Evolutionary conservation across 73 alveolate genomes (phyloP).

Genomic region (Paramecium biaurelia): DNA sequence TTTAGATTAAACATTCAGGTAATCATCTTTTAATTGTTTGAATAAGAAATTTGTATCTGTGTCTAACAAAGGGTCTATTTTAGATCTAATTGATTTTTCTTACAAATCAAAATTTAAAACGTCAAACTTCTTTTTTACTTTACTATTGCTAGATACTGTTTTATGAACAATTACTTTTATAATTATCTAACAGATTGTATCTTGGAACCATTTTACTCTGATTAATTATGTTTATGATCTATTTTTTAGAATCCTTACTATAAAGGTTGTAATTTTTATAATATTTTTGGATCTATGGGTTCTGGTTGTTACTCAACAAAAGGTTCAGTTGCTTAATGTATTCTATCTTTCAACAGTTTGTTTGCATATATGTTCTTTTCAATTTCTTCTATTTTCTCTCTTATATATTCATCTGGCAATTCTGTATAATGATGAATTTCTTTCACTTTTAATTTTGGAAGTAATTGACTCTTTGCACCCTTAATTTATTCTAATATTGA

Average conservation of each 20-base stretch:
- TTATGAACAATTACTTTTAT: neutral
- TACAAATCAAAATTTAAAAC: neutral
- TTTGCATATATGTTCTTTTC: constrained; percentile 1
- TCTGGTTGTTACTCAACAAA: neutral
- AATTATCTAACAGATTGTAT: neutral
- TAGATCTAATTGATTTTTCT: neutral
- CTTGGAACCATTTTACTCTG: neutral
- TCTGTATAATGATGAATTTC: neutral
- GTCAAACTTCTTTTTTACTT: neutral
- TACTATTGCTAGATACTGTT: neutral
- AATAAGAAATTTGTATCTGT: neutral
- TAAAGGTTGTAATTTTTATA: neutral
- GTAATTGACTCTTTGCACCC: constrained; percentile 28
- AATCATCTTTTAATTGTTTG: neutral
- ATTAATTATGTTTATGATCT: neutral
- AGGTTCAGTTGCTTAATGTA: neutral
- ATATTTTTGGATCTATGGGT: neutral
- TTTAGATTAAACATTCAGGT: neutral
- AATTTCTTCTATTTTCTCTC: constrained; percentile 2
- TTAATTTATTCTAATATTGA: constrained; percentile 25
- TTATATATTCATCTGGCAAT: constrained; percentile 15
- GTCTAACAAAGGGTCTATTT: neutral
- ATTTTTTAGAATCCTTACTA: neutral
- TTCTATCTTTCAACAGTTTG: neutral
- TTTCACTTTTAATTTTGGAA: neutral